phyloP scores from a whole-genome alignment of 139 green algal genomes.

The Penium margaritaceum region DNA sequence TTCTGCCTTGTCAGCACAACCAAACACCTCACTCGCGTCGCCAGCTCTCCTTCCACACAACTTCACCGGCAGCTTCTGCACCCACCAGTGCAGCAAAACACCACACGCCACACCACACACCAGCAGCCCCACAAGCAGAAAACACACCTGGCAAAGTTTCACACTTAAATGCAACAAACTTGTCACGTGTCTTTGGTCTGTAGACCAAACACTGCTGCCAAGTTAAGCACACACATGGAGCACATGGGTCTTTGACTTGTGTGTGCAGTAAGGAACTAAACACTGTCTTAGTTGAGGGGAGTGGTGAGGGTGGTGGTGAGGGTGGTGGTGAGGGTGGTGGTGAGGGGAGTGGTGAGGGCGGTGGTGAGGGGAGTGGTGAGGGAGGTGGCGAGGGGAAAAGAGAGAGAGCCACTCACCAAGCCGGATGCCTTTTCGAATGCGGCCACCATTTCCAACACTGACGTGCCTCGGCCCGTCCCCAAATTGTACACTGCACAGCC shows the following conservation, averaged over 20 bases:
- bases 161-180: background rate
- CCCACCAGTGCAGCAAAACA: too few relatives aligned
- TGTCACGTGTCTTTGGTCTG: too few relatives aligned
- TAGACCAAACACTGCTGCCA: too few relatives aligned
- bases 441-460: constrained; percentile 92
- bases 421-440: constrained; percentile 85
- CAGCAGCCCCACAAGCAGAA: constrained; percentile 82
- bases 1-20: constrained; percentile 72
- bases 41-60: constrained; percentile 52
- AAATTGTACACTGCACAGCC: constrained; percentile 70
- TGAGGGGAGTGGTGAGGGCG: too few relatives aligned
- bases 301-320: too few relatives aligned
- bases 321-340: too few relatives aligned
- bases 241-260: too few relatives aligned
- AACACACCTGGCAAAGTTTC: constrained; percentile 62
- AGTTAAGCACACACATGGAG: too few relatives aligned
- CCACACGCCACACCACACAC: too few relatives aligned
- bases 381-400: too few relatives aligned
- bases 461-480: constrained; percentile 79
- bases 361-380: too few relatives aligned
- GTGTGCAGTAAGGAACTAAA: background rate
- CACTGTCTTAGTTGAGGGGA: too few relatives aligned
- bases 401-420: constrained; percentile 32
- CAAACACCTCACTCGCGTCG: constrained; percentile 80
- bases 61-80: constrained; percentile 21